These are phyloP conservation scores for Mucor racemosus DNA, from an alignment of 371 early-diverging fungal genomes.

Conservation along the genomic window DNA sequence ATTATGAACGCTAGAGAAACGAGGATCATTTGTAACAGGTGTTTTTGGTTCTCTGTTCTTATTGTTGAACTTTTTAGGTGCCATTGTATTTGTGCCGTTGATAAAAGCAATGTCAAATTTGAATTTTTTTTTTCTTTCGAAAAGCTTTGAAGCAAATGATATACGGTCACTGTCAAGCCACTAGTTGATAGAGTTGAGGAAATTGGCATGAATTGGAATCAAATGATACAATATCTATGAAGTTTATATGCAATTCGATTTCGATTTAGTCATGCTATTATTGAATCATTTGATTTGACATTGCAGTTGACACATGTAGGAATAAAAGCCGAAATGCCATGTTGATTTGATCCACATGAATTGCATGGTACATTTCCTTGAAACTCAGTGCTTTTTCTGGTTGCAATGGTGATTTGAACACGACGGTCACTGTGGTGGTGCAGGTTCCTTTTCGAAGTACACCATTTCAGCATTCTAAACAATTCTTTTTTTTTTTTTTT, in stretches of 20 bases:
- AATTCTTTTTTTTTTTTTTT: constrained; percentile 12
- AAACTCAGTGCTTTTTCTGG: constrained; percentile 5
- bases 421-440: neutral
- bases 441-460: neutral
- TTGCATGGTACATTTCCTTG: neutral
- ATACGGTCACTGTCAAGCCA: constrained; percentile 19
- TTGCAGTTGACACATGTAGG: neutral
- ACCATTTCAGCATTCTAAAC: neutral
- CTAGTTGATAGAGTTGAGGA: neutral
- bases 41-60: constrained; percentile 22
- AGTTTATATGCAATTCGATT: neutral
- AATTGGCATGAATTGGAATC: neutral
- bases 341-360: too few species aligned
- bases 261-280: neutral
- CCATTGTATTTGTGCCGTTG: neutral
- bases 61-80: constrained; percentile 20
- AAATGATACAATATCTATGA: neutral
- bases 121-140: neutral
- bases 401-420: neutral
- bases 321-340: neutral
- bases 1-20: constrained; percentile 82
- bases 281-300: neutral
- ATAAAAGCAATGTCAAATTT: neutral
- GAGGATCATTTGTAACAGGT: constrained; percentile 71
- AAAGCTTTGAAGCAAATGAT: neutral